Evolutionary conservation across 2,329 filamentous ascomycete genomes (phyloP).

Genomic region (Orbilia blumenaviensis): DNA sequence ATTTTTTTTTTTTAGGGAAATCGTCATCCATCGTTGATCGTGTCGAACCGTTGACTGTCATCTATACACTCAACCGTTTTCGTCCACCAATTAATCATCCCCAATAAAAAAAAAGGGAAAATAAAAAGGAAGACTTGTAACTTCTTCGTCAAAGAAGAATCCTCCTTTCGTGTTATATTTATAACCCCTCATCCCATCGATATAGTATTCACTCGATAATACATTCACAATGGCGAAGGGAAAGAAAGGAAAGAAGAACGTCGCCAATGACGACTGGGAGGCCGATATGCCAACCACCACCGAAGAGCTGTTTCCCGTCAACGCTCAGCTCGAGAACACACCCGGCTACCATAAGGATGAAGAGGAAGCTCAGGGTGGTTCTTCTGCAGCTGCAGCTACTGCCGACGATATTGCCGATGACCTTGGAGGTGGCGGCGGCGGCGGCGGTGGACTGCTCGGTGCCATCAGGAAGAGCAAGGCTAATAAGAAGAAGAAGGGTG

Average conservation of each 20-base stretch:
- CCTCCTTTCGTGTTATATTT: background rate
- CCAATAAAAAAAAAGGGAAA: background rate
- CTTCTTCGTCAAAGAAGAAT: background rate
- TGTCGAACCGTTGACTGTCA: background rate
- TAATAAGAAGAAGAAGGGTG: constrained; percentile 85
- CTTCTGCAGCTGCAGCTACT: constrained; percentile 68
- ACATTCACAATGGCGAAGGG: constrained; percentile 49
- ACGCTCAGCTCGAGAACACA: constrained; percentile 53
- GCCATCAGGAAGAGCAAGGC: constrained; percentile 82
- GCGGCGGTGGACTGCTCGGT: constrained; percentile 76
- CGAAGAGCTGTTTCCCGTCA: constrained; percentile 48
- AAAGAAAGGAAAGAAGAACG: constrained; percentile 57
- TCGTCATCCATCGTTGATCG: background rate
- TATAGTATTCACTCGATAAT: background rate
- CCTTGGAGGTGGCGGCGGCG: constrained; percentile 66
- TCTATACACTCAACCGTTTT: background rate
- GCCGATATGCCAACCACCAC: constrained; percentile 49
- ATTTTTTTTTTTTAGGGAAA: no score
- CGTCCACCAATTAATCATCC: no score
- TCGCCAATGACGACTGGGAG: constrained; percentile 57
- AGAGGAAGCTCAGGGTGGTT: constrained; percentile 77
- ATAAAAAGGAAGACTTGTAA: background rate
- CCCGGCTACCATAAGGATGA: constrained; percentile 70
- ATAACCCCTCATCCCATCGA: background rate
- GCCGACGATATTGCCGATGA: constrained; percentile 67